Evolutionary conservation across 2,329 filamentous ascomycete species (phyloP).

Genomic region (Trichoderma sp.): DNA sequence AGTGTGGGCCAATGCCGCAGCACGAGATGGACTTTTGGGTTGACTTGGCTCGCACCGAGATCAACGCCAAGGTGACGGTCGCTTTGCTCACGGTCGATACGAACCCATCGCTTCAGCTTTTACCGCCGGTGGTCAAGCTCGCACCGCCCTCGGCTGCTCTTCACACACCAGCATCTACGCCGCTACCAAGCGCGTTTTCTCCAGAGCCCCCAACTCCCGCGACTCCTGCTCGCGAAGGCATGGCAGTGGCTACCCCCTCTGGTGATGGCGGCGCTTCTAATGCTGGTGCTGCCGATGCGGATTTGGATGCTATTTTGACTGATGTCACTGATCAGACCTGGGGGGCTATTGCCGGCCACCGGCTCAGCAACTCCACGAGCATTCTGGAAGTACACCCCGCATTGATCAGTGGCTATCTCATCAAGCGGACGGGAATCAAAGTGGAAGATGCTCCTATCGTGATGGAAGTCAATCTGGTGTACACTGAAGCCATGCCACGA

Average conservation of each 20-base stretch:
- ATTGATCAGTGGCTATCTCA: constrained; percentile 64
- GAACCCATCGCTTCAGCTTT: constrained; percentile 62
- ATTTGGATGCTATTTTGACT: constrained; percentile 65
- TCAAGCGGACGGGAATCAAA: constrained; percentile 61
- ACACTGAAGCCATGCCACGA: constrained; percentile 52
- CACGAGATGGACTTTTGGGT: constrained; percentile 65
- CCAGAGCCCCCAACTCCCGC: constrained; percentile 57
- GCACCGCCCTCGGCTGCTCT: constrained; percentile 48
- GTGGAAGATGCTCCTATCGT: constrained; percentile 59
- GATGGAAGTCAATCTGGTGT: constrained; percentile 66
- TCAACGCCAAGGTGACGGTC: constrained; percentile 52
- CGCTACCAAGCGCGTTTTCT: constrained; percentile 59
- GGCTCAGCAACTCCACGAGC: constrained; percentile 60
- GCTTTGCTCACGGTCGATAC: constrained; percentile 67
- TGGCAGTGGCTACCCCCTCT: constrained; percentile 49
- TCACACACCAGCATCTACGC: constrained; percentile 70
- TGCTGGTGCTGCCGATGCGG: constrained; percentile 42
- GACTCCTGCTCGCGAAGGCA: constrained; percentile 46
- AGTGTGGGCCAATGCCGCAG: constrained; percentile 67
- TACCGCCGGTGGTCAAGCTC: constrained; percentile 56
- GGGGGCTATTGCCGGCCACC: constrained; percentile 70
- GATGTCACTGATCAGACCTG: constrained; percentile 75
- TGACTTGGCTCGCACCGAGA: constrained; percentile 53
- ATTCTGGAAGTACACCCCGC: constrained; percentile 57
- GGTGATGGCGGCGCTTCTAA: constrained; percentile 44